These are phyloP conservation scores for Colletotrichum lindemuthianum DNA, from an alignment of 2,329 filamentous ascomycete genomes.

Conservation along the genomic window DNA sequence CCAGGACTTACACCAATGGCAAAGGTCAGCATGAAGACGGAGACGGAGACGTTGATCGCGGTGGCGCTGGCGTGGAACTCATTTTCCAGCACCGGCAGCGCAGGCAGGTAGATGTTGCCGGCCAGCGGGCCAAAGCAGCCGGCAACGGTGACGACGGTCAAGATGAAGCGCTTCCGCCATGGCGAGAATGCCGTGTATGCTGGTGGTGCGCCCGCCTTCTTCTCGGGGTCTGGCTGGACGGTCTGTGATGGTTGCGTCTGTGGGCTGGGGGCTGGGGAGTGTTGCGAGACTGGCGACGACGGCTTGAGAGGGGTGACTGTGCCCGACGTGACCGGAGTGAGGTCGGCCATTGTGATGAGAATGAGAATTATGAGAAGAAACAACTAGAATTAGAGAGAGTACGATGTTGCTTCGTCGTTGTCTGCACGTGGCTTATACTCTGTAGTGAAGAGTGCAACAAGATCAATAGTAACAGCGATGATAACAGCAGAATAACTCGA, in stretches of 20 bases:
- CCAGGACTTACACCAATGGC: conserved; percentile 47
- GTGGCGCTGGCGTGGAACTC: conserved; percentile 49
- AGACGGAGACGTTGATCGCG: conserved; percentile 54
- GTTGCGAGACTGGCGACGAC: not conserved
- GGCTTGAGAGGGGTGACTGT: conserved; percentile 18
- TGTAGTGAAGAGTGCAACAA: too few species aligned
- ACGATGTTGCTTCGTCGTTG: too few species aligned
- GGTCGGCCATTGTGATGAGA: conserved; percentile 13
- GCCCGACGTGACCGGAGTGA: conserved; percentile 23
- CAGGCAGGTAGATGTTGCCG: conserved; percentile 56
- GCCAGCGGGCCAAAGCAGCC: conserved; percentile 55
- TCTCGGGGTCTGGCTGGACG: conserved; percentile 32
- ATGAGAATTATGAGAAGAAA: not conserved
- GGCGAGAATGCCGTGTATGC: conserved; percentile 51
- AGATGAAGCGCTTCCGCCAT: conserved; percentile 48
- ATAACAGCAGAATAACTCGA: too few species aligned
- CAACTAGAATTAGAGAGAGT: not conserved
- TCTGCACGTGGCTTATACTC: too few species aligned
- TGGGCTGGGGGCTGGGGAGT: not conserved
- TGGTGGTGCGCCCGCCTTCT: conserved; percentile 23
- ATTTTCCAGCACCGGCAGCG: conserved; percentile 48
- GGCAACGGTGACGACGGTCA: conserved; percentile 50
- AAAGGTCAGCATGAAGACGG: conserved; percentile 56
- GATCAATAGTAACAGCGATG: too few species aligned
- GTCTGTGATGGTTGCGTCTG: not conserved